Base-by-base conservation (phyloP, 2,329 filamentous ascomycete genomes). In the Rachicladosporium sp. region DNA sequence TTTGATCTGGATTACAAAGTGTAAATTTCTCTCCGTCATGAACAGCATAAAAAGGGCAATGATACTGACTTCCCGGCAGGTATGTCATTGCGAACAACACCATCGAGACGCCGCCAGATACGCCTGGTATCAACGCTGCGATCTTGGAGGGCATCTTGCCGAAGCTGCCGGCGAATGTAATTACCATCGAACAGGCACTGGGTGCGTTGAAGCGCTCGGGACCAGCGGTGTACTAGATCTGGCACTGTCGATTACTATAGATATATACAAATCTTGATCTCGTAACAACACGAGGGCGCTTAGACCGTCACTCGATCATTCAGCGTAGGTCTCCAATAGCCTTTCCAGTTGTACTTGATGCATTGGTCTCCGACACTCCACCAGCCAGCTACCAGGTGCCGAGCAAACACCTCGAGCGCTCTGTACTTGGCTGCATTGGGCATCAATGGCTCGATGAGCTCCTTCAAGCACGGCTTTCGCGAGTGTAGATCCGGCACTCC, bases 311-410 rank as follows among this genome's bases (percentile, higher is more conserved):
- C 23, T 27, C 23, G 7, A 27, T 27, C 23, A 8, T 27, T 8
- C 7, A 8, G 23, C 7, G 6, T 8, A 27, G 23, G 4, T 21
- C 5, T 33, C 73, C 74, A 77, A 51, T 66, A 71, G 5, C 64
- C 62, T 5, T 67, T 57, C 43, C 70, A 67, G 52, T 88, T 84
- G 50, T 82, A 87, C 44, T 73, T 74, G 42, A 85, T 58, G 6
- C 74, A 78, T 51, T 89, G 78, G 49, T 87, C 71, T 3, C 84
- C 84, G 82, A 81, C 88, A 21, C 73, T 73, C 71, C 78, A 82
- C 83, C 84, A 89, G 0, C 80, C 80, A 6, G 75, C 70, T 2
- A 82, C 84, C 33, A 86, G 61, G 54, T 81, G 76, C 41, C 84
- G 69, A 1, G 82, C 80, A 62, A 89, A 91, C 2, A 88, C 66